Conservation (phyloP, 1,284 basidiomycete species). For the Melampsora abietis-canadensis region DNA sequence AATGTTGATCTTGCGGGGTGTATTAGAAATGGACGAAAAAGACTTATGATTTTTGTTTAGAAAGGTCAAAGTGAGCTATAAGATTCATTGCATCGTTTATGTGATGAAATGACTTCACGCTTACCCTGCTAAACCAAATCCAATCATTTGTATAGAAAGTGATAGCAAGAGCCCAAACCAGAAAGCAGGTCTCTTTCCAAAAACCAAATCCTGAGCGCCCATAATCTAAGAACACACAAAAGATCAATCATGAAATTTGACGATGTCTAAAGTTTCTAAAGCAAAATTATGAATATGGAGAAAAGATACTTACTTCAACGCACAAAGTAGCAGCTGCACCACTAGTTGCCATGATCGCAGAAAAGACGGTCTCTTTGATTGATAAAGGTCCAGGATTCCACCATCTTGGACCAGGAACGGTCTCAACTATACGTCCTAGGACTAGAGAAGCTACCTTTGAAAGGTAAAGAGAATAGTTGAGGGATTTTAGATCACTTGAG, state of each 20-base stretch:
- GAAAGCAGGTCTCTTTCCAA: conserved; percentile 17
- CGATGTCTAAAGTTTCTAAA: too few relatives aligned
- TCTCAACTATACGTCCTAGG: conserved; percentile 11
- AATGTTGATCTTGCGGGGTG: conserved; percentile 20
- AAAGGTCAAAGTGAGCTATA: not conserved
- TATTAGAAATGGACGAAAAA: conserved; percentile 35
- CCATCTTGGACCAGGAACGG: conserved; percentile 21
- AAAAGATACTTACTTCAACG: conserved; percentile 15
- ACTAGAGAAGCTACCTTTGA: conserved; percentile 30
- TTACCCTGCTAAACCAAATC: conserved; percentile 40
- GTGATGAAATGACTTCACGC: not conserved
- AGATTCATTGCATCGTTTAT: not conserved
- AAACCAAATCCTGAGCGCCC: conserved; percentile 19
- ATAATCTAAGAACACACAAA: conserved; percentile 18
- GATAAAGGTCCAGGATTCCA: conserved; percentile 37
- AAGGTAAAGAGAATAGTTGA: too few relatives aligned
- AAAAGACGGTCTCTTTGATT: conserved; percentile 40
- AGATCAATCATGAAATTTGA: not conserved
- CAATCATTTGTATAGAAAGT: conserved; percentile 33
- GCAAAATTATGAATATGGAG: not conserved
- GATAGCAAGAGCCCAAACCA: conserved; percentile 13
- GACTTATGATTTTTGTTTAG: not conserved
- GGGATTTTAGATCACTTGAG: too few relatives aligned
- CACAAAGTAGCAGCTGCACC: conserved; percentile 16
- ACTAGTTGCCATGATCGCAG: conserved; percentile 29